phyloP scores from a whole-genome alignment of 306 rosid species.

The Fagus crenata region DNA sequence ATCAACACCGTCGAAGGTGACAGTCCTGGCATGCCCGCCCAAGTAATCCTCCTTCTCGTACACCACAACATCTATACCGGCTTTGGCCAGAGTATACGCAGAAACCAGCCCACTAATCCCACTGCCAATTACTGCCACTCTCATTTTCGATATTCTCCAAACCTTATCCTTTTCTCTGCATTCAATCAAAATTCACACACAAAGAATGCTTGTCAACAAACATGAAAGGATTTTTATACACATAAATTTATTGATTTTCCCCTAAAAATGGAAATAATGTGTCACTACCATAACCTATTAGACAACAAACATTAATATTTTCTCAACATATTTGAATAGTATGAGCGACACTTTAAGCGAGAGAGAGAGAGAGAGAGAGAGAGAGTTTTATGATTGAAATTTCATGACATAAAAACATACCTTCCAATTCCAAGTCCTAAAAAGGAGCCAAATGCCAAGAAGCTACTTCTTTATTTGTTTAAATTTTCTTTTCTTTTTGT shows the following conservation, averaged over 20 bases:
- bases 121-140: constrained; percentile 69
- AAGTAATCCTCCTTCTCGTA: constrained; percentile 68
- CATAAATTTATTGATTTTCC: not conserved
- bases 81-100: constrained; percentile 52
- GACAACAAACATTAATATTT: not conserved
- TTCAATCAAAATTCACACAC: not conserved
- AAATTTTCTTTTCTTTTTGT: not conserved
- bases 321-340: not conserved
- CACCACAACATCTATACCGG: constrained; percentile 49
- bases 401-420: not conserved
- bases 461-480: not conserved
- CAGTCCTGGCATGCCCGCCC: constrained; percentile 72
- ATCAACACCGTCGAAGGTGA: constrained; percentile 54
- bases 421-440: not conserved
- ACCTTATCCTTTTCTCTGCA: not conserved
- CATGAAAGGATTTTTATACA: not conserved
- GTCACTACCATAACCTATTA: not conserved
- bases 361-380: not conserved
- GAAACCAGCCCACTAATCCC: constrained; percentile 77
- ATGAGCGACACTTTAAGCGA: not conserved
- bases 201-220: not conserved
- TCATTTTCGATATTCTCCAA: constrained; percentile 39
- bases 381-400: not conserved
- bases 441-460: not conserved
- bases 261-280: not conserved